Conservation (phyloP, 345 rosid species). For the Pelargonium nanum region DNA sequence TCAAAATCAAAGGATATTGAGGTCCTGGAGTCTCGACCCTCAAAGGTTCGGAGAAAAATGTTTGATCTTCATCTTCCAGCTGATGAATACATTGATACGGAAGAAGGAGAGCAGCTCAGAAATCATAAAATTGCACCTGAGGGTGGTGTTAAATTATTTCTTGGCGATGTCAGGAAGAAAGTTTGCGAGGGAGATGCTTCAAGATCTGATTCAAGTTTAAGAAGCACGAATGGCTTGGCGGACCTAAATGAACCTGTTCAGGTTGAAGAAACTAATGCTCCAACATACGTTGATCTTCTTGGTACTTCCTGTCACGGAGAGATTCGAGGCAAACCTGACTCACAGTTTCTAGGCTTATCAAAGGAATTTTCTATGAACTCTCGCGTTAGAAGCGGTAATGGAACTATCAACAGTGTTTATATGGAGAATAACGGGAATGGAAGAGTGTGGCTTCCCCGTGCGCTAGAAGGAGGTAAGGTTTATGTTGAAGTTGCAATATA, state of each 20-base stretch:
- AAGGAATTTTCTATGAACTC: constrained; percentile 26
- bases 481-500: neutral
- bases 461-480: constrained; percentile 46
- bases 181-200: constrained; percentile 26
- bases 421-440: constrained; percentile 21
- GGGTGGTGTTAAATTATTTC: constrained; percentile 24
- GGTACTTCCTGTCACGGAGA: constrained; percentile 22
- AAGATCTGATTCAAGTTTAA: constrained; percentile 33
- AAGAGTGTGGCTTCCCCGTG: constrained; percentile 31
- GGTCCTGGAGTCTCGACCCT: constrained; percentile 55
- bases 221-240: constrained; percentile 35
- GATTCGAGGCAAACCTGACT: constrained; percentile 24
- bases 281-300: constrained; percentile 29
- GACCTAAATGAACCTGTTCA: constrained; percentile 78
- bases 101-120: constrained; percentile 28
- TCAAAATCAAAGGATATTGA: constrained; percentile 55
- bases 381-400: constrained; percentile 22
- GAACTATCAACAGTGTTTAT: constrained; percentile 11
- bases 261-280: constrained; percentile 36
- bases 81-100: constrained; percentile 60
- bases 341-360: constrained; percentile 30
- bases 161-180: constrained; percentile 7
- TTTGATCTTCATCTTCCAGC: constrained; percentile 93
- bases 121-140: constrained; percentile 23
- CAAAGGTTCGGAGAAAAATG: constrained; percentile 62